Base-by-base conservation (phyloP, 164 flowering plant genomes). In the Vitis riparia region DNA sequence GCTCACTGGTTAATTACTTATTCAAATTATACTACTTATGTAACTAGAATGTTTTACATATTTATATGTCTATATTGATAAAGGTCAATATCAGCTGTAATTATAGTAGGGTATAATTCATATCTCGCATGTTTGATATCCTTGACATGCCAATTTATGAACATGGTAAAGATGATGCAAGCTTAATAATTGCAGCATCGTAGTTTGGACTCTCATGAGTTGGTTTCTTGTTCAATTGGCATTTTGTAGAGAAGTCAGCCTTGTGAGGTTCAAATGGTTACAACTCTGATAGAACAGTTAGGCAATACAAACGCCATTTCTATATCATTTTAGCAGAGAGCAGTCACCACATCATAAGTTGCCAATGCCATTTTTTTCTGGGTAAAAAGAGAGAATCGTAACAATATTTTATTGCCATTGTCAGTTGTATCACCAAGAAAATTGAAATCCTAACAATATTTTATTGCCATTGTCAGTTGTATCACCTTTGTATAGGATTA, bases 341-440 rank as follows among this genome's bases (percentile, higher is more conserved):
- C 56, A 12, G n/a, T 13, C 13, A n/a, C 13, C n/a, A 53, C n/a
- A n/a, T n/a, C 56, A 53, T 53, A 53, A 53, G 56, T 5, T 5
- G 56, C n/a, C 56, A 53, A n/a, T 32, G 44, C 44, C 44, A 23
- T 23, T 23, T 23, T 23, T 23, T 32, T 32, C 44, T 6, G 7
- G 44, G 44, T 32, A 32, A 32, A 32, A 32, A 32, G 27, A 32
- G 44, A 32, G 44, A n/a, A 52, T 52, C 55, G 7, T 52, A 52
- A 52, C 12, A 37, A 19, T 30, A 27, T 5, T 27, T 30, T 32
- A 8, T 32, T 14, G 49, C 44, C 44, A 3, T 55, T 55, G 11
- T 37, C 48, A 55, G 65, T 66, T 67, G 48, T 13, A 13, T 16
- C n/a, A n/a, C n/a, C n/a, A n/a, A n/a, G n/a, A n/a, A n/a, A n/a